Evolutionary conservation across 768 basidiomycete genomes (phyloP), one percentile per base, ranked within the genome.

Genomic region (Hemileccinum rubropunctum): DNA sequence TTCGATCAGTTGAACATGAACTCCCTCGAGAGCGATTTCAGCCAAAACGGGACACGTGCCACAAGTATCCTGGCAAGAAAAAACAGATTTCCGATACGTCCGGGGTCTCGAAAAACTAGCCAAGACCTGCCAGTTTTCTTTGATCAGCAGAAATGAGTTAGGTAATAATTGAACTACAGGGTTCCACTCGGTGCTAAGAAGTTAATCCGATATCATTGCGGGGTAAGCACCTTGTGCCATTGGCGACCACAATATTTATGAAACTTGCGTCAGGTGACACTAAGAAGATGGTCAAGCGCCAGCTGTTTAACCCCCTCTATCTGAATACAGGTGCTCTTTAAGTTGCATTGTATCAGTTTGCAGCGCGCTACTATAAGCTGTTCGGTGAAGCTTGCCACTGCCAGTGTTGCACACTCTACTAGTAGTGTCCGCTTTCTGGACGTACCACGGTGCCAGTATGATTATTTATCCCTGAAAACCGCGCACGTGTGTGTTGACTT

Each of bases 141-240:
- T 33, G 30, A 54, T 39, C 4, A 33, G n/a, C 32, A 39, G 27
- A 35, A 34, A 46, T 26, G 27, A 36, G 33, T 49, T 35, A 48
- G 48, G 45, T 47, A 54, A 47, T 38, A 38, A 32, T 40, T 20
- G 27, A 33, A 27, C 30, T 40, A 27, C 38, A 26, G 54, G 41
- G n/a, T 42, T 48, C 45, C 46, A 42, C 47, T 38, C 17, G 35
- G 39, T 36, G n/a, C 48, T 20, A 32, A 27, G 47, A 47, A 43
- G 32, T n/a, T 21, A 37, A 13, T 54, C 40, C 40, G 14, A 50
- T 50, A 60, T 35, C 58, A 51, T 45, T 64, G 54, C 21, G 59
- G 59, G 62, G 59, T 56, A 62, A 53, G 62, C 43, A 44, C 53
- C 33, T 62, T 56, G 52, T 20, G 59, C 56, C 34, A 52, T 64